These are phyloP conservation scores for Drechslera avenae DNA, from an alignment of 2,329 filamentous ascomycete species.

Conservation along the genomic window DNA sequence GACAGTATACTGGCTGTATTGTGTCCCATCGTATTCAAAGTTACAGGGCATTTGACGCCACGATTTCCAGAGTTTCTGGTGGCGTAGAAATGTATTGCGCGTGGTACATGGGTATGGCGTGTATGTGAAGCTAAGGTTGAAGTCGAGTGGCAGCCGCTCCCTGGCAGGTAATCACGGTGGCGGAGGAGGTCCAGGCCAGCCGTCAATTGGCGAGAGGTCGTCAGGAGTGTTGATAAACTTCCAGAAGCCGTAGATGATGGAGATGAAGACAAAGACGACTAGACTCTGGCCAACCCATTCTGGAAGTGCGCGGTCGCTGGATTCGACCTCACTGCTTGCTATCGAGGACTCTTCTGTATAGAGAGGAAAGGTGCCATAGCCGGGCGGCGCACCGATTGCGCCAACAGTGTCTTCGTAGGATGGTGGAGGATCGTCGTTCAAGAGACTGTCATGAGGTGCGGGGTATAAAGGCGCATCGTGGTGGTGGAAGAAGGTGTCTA, in stretches of 20 bases:
- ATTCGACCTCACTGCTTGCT: slow-evolving; percentile 37
- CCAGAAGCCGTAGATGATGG: slow-evolving; percentile 42
- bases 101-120: too few species aligned
- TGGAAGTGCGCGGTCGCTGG: slow-evolving; percentile 27
- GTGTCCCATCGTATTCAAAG: too few species aligned
- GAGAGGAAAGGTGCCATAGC: slow-evolving; percentile 39
- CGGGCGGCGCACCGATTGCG: slow-evolving; percentile 29
- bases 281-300: slow-evolving; percentile 39
- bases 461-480: slow-evolving; percentile 13
- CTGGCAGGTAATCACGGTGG: too few species aligned
- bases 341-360: slow-evolving; percentile 39
- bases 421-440: slow-evolving; percentile 37
- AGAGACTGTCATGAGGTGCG: slow-evolving; percentile 1
- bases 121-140: background rate
- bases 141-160: background rate
- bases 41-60: too few species aligned
- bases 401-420: slow-evolving; percentile 43
- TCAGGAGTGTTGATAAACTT: slow-evolving; percentile 28
- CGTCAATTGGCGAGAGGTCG: slow-evolving; percentile 12
- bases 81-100: too few species aligned
- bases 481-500: slow-evolving; percentile 3
- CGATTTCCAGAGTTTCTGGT: too few species aligned
- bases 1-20: too few species aligned
- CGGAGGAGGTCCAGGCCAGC: slow-evolving; percentile 1
- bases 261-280: slow-evolving; percentile 33